phyloP scores from a whole-genome alignment of 352 stramenopile species.

The Globisporangium rhizosaccharum region DNA sequence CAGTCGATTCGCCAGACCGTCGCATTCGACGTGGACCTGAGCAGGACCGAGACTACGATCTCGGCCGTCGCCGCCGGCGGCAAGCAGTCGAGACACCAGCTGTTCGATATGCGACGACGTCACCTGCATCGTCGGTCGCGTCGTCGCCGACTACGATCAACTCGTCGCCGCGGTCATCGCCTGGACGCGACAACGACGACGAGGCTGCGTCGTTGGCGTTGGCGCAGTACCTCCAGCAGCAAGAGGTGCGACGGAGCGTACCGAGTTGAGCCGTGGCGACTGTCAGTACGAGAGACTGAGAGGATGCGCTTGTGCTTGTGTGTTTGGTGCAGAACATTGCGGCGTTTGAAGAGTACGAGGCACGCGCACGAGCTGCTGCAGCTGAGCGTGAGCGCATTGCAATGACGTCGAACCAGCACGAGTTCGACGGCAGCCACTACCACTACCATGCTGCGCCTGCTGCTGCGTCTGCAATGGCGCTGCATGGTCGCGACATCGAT shows the following conservation, averaged over 20 bases:
- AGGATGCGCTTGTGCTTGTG: slow-evolving; percentile 1
- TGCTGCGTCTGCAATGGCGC: background rate
- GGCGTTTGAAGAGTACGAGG: slow-evolving; percentile 57
- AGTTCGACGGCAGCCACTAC: background rate
- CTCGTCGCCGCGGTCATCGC: slow-evolving; percentile 11
- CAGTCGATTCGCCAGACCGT: slow-evolving; percentile 8
- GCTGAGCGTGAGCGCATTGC: slow-evolving; percentile 6
- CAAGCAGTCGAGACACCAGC: background rate
- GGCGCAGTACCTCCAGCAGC: slow-evolving; percentile 58
- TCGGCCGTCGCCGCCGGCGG: slow-evolving; percentile 1
- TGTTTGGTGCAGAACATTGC: slow-evolving; percentile 47
- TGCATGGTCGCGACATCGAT: slow-evolving; percentile 31
- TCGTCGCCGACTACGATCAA: slow-evolving; percentile 19
- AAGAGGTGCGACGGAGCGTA: slow-evolving; percentile 37
- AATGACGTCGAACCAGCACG: slow-evolving; percentile 8
- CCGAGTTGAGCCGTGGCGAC: background rate
- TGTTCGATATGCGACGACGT: background rate
- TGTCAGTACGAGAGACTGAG: background rate
- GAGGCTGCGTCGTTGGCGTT: slow-evolving; percentile 66
- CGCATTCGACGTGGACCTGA: slow-evolving; percentile 11
- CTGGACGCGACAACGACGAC: slow-evolving; percentile 29
- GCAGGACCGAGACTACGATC: slow-evolving; percentile 13
- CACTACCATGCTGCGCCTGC: background rate
- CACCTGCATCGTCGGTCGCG: slow-evolving; percentile 14
- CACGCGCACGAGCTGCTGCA: slow-evolving; percentile 22